phyloP scores from a whole-genome alignment of 2,329 filamentous ascomycete genomes.

The Trichoderma gracile region DNA sequence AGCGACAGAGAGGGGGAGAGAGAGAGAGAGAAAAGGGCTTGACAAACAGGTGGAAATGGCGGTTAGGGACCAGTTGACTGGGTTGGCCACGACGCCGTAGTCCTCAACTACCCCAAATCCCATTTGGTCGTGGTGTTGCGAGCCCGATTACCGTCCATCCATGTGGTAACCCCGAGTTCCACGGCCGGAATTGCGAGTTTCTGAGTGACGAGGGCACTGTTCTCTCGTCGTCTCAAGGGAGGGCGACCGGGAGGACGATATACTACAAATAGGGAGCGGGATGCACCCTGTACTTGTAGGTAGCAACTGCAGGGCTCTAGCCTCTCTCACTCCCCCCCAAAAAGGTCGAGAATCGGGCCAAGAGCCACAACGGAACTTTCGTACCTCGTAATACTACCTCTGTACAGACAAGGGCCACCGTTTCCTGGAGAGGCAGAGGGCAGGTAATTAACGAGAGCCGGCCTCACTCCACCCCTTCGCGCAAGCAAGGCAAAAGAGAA shows the following conservation, averaged over 20 bases:
- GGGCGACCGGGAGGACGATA: background rate
- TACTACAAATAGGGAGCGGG: conserved; percentile 14
- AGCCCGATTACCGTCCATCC: conserved; percentile 21
- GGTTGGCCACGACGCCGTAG: conserved; percentile 32
- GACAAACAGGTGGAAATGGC: conserved; percentile 30
- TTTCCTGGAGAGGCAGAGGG: background rate
- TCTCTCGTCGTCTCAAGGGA: too few species aligned
- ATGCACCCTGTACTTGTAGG: conserved; percentile 21
- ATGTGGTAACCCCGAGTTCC: conserved; percentile 16
- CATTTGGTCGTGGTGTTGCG: conserved; percentile 27
- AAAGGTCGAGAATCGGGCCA: too few species aligned
- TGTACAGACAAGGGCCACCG: background rate
- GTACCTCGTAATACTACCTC: background rate
- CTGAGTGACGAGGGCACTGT: too few species aligned
- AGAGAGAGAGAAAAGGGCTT: background rate
- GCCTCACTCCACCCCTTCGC: conserved; percentile 11
- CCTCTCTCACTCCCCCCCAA: background rate
- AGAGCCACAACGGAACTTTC: too few species aligned
- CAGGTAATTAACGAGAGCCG: conserved; percentile 9
- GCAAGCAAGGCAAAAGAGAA: background rate
- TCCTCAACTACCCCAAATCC: conserved; percentile 30
- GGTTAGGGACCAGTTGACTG: conserved; percentile 34
- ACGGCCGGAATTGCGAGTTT: too few species aligned
- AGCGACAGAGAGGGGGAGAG: background rate
- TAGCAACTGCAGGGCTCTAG: background rate